Base-by-base conservation (phyloP, 768 basidiomycete species). In the Lyophyllum shimeji region DNA sequence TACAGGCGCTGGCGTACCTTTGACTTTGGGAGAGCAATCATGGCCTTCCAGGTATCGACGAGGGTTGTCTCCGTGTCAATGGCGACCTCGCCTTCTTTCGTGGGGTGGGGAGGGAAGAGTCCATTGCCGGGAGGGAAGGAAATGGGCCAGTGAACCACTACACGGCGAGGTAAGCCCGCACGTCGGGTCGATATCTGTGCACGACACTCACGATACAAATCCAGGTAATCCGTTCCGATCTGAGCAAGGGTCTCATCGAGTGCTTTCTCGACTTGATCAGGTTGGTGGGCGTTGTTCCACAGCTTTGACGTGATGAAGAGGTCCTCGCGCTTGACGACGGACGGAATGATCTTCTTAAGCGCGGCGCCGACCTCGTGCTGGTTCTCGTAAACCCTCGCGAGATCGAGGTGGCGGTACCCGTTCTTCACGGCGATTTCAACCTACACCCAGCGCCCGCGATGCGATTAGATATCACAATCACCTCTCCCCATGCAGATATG, bases 401-500 rank as follows among this genome's bases (percentile, higher is more conserved):
- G 80, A 70, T 95, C 93, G 60, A 95, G 82, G 71, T 95, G 93
- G 47, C 90, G 79, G 69, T 93, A 94, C 0, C 91, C 91, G 61
- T 81, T 79, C 50, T 79, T 76, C 31, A 95, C 79, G 25, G 93
- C 92, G 61, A 78, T 76, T 68, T 89, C 87, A 49, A 90, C 88
- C 90, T 90, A 57, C 40, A 27, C 15, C 7, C 34, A 2, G 23
- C 9, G 13, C 9, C 17, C 46, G 7, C 51, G 34, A 60, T 27
- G 7, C 18, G 24, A 58, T 57, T 37, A 55, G 50, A 43, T 42
- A 46, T 17, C 40, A 25, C 24, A 9, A 50, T 24, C 4, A 44
- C 59, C 18, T 12, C 60, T 23, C 15, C 23, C 33, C 25, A n/a
- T 25, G 20, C 42, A 42, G 17, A 21, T 51, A 53, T 8, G n/a